Evolutionary conservation across 2,329 filamentous ascomycete species (phyloP).

Genomic region (Claviceps purpurea): DNA sequence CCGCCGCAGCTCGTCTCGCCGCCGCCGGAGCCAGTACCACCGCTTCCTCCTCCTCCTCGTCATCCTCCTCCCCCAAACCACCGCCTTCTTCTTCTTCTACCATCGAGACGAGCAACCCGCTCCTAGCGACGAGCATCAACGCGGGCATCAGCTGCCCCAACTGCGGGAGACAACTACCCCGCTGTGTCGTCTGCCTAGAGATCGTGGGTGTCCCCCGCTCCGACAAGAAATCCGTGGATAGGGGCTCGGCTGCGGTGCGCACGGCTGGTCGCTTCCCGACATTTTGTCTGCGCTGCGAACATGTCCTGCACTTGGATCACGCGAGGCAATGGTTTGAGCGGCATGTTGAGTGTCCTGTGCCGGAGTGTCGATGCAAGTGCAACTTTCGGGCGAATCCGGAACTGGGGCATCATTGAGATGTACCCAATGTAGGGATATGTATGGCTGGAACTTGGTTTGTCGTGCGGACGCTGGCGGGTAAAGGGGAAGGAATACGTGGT

Average conservation of each 20-base stretch:
- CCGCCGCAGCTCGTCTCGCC: slow-evolving; percentile 6
- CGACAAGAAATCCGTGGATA: slow-evolving; percentile 37
- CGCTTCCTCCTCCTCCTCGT: neutral
- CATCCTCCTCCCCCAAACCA: neutral
- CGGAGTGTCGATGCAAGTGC: slow-evolving; percentile 54
- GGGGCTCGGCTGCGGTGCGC: slow-evolving; percentile 26
- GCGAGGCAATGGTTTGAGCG: slow-evolving; percentile 52
- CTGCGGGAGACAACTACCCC: slow-evolving; percentile 52
- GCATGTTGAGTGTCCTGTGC: slow-evolving; percentile 53
- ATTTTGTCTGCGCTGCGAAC: slow-evolving; percentile 55
- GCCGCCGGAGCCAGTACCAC: neutral
- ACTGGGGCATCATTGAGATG: slow-evolving; percentile 32
- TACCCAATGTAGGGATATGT: too few species aligned
- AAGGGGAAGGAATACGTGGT: too few species aligned
- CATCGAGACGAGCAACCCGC: slow-evolving; percentile 35
- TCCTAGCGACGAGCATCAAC: slow-evolving; percentile 42
- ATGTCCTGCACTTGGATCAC: slow-evolving; percentile 55
- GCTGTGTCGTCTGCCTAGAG: slow-evolving; percentile 55
- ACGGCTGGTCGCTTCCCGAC: slow-evolving; percentile 49
- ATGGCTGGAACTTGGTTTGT: too few species aligned
- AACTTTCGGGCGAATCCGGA: slow-evolving; percentile 48
- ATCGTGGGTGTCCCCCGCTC: slow-evolving; percentile 51
- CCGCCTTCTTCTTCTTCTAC: slow-evolving; percentile 7
- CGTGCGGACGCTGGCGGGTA: too few species aligned
- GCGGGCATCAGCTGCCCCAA: slow-evolving; percentile 52